Evolutionary conservation across 345 rosid genomes (phyloP).

Genomic region (Sapria himalayana): DNA sequence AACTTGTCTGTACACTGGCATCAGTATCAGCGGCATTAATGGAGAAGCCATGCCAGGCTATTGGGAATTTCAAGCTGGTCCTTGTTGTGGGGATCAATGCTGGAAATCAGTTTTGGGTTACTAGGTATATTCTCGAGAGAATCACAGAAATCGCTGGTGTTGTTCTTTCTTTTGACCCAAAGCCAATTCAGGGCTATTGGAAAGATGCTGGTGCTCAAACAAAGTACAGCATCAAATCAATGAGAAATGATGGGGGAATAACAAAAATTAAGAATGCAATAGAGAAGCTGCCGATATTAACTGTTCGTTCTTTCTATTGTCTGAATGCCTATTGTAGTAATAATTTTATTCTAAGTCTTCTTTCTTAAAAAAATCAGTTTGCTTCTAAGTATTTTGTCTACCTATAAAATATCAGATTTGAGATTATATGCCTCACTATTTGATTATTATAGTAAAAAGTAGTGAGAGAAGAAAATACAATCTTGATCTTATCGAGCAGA

Average conservation of each 20-base stretch:
- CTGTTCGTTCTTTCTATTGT: too few relatives aligned
- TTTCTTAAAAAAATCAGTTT: too few relatives aligned
- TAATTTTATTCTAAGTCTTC: too few relatives aligned
- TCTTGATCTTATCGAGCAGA: too few relatives aligned
- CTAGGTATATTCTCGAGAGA: conserved; percentile 95
- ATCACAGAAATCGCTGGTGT: conserved; percentile 91
- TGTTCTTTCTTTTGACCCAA: conserved; percentile 69
- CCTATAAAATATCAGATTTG: too few relatives aligned
- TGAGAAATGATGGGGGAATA: conserved; percentile 60
- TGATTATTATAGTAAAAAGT: too few relatives aligned
- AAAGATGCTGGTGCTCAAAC: conserved; percentile 96
- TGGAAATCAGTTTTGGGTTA: conserved; percentile 72
- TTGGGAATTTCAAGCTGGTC: conserved; percentile 97
- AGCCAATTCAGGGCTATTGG: conserved; percentile 87
- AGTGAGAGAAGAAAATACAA: too few relatives aligned
- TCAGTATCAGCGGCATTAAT: too few relatives aligned
- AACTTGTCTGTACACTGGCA: conserved; percentile 72
- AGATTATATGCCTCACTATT: too few relatives aligned
- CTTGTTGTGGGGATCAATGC: conserved; percentile 72
- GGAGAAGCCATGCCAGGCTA: conserved; percentile 99
- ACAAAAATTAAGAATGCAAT: conserved; percentile 67
- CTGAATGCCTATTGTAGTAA: too few relatives aligned
- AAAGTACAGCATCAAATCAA: conserved; percentile 75
- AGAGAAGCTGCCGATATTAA: too few relatives aligned
- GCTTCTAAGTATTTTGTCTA: too few relatives aligned